A percentile compares a stretch with the other conserved stretches of the same genome.
Conservation (phyloP, 257 asterid genomes). For the Pogostemon cablin region DNA sequence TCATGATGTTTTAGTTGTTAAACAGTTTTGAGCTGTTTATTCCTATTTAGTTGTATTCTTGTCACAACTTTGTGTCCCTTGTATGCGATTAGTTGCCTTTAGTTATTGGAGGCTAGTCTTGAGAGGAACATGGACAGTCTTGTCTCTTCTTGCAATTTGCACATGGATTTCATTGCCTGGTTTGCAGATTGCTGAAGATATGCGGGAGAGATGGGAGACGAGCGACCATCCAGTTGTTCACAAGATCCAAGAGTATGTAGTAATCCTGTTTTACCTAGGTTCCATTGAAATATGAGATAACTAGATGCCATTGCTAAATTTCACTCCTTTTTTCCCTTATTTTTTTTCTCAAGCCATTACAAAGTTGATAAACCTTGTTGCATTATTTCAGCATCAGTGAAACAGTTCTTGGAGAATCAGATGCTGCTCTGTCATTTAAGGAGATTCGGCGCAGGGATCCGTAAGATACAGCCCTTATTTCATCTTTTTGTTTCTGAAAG, state of each 20-base stretch:
- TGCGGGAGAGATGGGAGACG: constrained; percentile 95
- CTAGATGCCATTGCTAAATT: constrained; percentile 15
- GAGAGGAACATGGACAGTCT: no score
- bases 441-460: constrained; percentile 95
- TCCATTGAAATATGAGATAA: constrained; percentile 3
- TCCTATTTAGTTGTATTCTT: no score
- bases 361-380: constrained; percentile 27
- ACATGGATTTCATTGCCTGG: constrained; percentile 20
- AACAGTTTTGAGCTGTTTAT: no score
- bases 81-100: no score
- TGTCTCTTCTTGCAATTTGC: no score
- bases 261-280: constrained; percentile 5
- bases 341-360: background rate
- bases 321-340: background rate
- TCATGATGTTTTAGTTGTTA: no score
- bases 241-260: constrained; percentile 86
- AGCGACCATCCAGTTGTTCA: constrained; percentile 94
- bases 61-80: no score
- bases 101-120: no score
- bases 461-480: constrained; percentile 50
- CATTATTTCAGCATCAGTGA: constrained; percentile 73
- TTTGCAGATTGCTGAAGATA: constrained; percentile 85
- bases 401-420: constrained; percentile 94
- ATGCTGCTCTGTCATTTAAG: constrained; percentile 88
- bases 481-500: background rate